Percentiles rank a stretch among this genome's conserved stretches.
phyloP scores from a whole-genome alignment of 2,329 filamentous ascomycete genomes.

The Trichoderma semiorbis region DNA sequence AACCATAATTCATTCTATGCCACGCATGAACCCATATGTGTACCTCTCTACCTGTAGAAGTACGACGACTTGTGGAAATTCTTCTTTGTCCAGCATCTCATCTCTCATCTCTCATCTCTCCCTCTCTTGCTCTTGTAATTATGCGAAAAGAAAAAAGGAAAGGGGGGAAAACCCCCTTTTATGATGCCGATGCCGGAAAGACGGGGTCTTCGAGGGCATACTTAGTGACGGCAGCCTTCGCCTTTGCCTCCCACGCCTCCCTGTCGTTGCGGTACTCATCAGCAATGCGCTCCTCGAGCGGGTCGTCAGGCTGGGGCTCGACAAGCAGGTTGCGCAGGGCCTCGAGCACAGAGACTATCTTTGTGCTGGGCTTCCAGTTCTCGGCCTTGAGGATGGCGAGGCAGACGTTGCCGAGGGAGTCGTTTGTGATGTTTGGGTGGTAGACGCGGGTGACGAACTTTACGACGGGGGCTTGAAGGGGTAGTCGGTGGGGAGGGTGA shows the following conservation, averaged over 20 bases:
- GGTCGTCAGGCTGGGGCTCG: constrained; percentile 84
- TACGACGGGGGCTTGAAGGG: constrained; percentile 81
- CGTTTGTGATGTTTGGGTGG: constrained; percentile 92
- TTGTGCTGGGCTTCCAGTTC: constrained; percentile 87
- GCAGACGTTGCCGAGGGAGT: constrained; percentile 80
- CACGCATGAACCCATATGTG: background rate
- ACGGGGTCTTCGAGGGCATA: constrained; percentile 56
- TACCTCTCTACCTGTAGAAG: background rate
- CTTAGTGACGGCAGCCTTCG: constrained; percentile 66
- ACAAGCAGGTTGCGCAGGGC: constrained; percentile 70
- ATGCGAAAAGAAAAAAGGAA: no score
- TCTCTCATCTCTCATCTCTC: background rate
- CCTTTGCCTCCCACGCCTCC: constrained; percentile 69
- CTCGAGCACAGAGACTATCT: constrained; percentile 70
- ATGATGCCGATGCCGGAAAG: constrained; percentile 30
- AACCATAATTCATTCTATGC: background rate
- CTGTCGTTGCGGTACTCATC: constrained; percentile 74
- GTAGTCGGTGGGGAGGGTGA: constrained; percentile 75
- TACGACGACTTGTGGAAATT: background rate
- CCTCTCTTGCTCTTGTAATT: no score
- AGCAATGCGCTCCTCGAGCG: constrained; percentile 81
- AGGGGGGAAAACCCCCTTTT: background rate
- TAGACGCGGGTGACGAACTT: constrained; percentile 88
- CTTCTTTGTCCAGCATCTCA: background rate
- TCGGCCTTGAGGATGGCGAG: constrained; percentile 78